Evolutionary conservation across 2,329 filamentous ascomycete genomes (phyloP), one percentile per base, ranked within the genome.

Genomic region (Drechslerella coelobrocha): DNA sequence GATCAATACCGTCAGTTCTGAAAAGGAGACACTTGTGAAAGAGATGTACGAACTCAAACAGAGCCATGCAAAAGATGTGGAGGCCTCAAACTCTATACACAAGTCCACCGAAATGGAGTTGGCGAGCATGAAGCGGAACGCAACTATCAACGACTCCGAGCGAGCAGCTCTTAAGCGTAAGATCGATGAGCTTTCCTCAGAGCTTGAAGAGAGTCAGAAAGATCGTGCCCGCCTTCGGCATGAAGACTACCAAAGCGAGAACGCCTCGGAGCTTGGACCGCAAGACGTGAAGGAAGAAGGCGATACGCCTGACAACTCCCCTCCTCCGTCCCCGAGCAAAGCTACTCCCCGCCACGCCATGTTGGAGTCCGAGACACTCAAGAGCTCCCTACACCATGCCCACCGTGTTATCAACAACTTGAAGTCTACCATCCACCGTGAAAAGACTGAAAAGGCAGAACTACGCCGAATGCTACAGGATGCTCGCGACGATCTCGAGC

Each of bases 361-460:
- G 80, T 84, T 99, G n/a, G 94, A 99, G 79, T 89, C 91, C 0
- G 94, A 99, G 81, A 99, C 94, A 0, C 82, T 99, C 74, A 95
- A 94, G 81, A 95, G 92, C 59, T 97, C 93, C 24, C 84, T 97
- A 26, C 89, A 92, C 74, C 94, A 99, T 78, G 93, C 94, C 39
- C 94, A 97, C 78, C 87, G 93, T 65, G 97, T 96, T 81, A 97
- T 99, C 68, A 93, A 97, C 78, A 96, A 91, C 76, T 85, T 97
- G 75, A 92, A 96, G 79, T 92, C 89, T 78, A 96, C 92, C 76
- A 90, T 97, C 50, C 93, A 99, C 79, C 89, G 94, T 31, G 94
- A 99, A 79, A 99, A 97, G 86, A 97, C 93, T 0, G 94, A 99
- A 79, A 99, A 97, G 82, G 85, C 97, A 26, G 94, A 99, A 79